Evolutionary conservation across 805 yeast species (phyloP).

Genomic region (Tetrapisispora taiwanensis): DNA sequence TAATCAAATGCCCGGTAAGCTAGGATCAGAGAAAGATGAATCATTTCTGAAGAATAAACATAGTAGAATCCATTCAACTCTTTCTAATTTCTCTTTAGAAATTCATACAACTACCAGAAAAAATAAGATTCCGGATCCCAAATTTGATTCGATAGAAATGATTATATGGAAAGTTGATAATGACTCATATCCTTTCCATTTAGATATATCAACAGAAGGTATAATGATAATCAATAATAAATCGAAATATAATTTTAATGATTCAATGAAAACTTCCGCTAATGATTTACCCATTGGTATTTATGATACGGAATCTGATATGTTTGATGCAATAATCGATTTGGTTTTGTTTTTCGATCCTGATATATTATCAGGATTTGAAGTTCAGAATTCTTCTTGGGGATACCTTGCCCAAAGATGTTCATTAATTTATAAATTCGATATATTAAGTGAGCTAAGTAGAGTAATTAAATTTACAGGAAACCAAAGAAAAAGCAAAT

Average conservation of each 20-base stretch:
- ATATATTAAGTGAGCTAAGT: conserved; percentile 50
- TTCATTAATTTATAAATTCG: conserved; percentile 35
- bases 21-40: no score
- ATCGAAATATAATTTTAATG: neutral
- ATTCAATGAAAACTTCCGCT: conserved; percentile 10
- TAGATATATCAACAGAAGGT: conserved; percentile 33
- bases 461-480: conserved; percentile 41
- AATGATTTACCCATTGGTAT: conserved; percentile 28
- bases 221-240: conserved; percentile 14
- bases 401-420: conserved; percentile 74
- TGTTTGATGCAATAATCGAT: conserved; percentile 46
- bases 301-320: conserved; percentile 45
- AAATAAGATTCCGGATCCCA: conserved; percentile 53
- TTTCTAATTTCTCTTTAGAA: conserved; percentile 59
- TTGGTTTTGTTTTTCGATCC: conserved; percentile 65
- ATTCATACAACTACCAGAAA: conserved; percentile 51
- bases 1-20: conserved; percentile 8
- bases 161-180: conserved; percentile 57
- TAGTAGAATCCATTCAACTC: conserved; percentile 34
- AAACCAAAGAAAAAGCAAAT: conserved; percentile 52
- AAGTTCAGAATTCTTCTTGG: conserved; percentile 75
- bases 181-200: conserved; percentile 28
- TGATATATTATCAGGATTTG: conserved; percentile 80
- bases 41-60: no score
- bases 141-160: conserved; percentile 43